Percentiles rank a stretch among this genome's conserved stretches.
phyloP scores from a whole-genome alignment of 805 yeast genomes.

The Jamesozyma lodderae region DNA sequence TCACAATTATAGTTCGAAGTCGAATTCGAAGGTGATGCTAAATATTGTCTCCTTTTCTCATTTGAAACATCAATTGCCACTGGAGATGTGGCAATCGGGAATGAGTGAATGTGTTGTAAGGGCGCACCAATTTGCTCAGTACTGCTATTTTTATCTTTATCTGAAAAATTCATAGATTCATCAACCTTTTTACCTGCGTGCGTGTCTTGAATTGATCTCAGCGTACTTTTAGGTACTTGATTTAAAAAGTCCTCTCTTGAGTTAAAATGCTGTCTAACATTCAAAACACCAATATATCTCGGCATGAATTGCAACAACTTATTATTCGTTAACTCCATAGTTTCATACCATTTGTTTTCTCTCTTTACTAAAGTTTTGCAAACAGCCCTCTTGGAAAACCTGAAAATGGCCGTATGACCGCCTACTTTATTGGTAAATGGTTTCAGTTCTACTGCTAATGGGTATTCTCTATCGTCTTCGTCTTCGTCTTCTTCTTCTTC shows the following conservation, averaged over 20 bases:
- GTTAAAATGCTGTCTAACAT: slow-evolving; percentile 65
- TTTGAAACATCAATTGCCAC: slow-evolving; percentile 2
- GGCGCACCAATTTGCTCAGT: slow-evolving; percentile 7
- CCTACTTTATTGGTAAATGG: slow-evolving; percentile 95
- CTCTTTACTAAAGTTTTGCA: slow-evolving; percentile 87
- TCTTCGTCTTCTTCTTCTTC: slow-evolving; percentile 15
- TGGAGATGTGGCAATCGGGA: slow-evolving; percentile 12
- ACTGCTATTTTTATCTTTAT: neutral
- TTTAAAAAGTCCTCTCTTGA: slow-evolving; percentile 20
- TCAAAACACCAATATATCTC: slow-evolving; percentile 83
- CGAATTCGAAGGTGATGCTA: neutral
- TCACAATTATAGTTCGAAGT: slow-evolving; percentile 2
- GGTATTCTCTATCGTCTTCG: slow-evolving; percentile 36
- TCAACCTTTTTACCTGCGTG: neutral
- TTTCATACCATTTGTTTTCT: slow-evolving; percentile 88
- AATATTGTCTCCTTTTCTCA: neutral
- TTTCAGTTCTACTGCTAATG: slow-evolving; percentile 76
- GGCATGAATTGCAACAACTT: slow-evolving; percentile 84
- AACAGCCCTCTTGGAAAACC: slow-evolving; percentile 84
- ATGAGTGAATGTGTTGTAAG: slow-evolving; percentile 16
- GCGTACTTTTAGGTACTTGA: slow-evolving; percentile 8
- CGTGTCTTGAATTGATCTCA: neutral
- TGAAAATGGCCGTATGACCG: slow-evolving; percentile 94
- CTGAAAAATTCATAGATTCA: neutral
- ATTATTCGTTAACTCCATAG: slow-evolving; percentile 68